These are phyloP conservation scores for Metarhizium anisopliae DNA, from an alignment of 2,329 filamentous ascomycete genomes.

Conservation along the genomic window DNA sequence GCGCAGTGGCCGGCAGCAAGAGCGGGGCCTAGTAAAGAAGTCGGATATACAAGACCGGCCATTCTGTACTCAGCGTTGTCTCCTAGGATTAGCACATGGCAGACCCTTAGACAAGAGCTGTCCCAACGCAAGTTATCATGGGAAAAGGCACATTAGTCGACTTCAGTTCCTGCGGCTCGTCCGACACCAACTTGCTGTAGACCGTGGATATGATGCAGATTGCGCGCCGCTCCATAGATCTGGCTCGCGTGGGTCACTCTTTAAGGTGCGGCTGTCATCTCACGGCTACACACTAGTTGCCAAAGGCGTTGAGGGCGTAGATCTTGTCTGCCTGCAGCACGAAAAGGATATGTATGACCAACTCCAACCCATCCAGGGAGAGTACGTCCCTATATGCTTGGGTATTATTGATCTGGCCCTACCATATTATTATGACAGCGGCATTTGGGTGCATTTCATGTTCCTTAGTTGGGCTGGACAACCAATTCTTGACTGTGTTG, in stretches of 20 bases:
- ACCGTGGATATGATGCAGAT: constrained; percentile 22
- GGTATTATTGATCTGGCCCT: constrained; percentile 18
- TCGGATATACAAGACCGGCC: background rate
- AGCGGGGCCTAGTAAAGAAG: background rate
- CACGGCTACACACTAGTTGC: constrained; percentile 29
- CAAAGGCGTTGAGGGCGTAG: constrained; percentile 24
- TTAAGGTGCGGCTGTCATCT: constrained; percentile 26
- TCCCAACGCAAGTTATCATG: constrained; percentile 12
- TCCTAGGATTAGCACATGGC: constrained; percentile 2
- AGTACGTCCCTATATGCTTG: constrained; percentile 25
- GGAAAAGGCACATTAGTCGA: constrained; percentile 13
- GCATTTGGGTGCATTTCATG: constrained; percentile 22
- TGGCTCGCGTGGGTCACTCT: constrained; percentile 22
- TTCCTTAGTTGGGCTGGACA: constrained; percentile 23
- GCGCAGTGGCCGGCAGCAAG: background rate
- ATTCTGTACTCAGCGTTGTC: constrained; percentile 5
- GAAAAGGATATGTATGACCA: constrained; percentile 22
- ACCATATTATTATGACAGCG: constrained; percentile 21
- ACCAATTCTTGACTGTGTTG: constrained; percentile 1
- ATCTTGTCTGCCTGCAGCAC: constrained; percentile 15
- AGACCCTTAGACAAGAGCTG: background rate
- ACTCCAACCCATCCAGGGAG: constrained; percentile 22
- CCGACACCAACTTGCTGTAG: constrained; percentile 18
- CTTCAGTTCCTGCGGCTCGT: constrained; percentile 17
- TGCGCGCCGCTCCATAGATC: constrained; percentile 18